Percentiles rank a stretch among this genome's conserved stretches.
Evolutionary conservation across 208 protist genomes (phyloP).

Genomic region (Leishmania martiniquensis): DNA sequence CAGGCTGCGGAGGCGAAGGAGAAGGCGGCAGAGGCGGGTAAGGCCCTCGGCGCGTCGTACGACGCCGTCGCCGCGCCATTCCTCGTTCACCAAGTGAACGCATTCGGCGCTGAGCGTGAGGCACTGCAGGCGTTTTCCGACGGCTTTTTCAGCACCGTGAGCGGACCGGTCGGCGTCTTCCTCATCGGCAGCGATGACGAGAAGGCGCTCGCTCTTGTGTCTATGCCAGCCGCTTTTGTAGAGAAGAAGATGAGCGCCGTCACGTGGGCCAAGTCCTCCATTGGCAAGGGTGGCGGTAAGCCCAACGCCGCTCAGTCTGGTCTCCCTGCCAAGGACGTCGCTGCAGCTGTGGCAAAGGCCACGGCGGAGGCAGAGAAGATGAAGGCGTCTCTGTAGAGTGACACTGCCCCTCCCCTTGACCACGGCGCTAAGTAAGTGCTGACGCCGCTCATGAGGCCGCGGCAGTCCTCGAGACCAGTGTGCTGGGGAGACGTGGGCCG

Average conservation of each 20-base stretch:
- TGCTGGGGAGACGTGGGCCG: neutral
- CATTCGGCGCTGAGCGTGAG: conserved; percentile 87
- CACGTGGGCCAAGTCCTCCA: conserved; percentile 78
- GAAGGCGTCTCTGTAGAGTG: conserved; percentile 41
- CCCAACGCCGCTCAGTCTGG: conserved; percentile 88
- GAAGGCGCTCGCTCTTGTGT: conserved; percentile 77
- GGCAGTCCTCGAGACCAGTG: neutral
- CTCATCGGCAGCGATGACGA: conserved; percentile 67
- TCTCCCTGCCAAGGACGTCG: conserved; percentile 50
- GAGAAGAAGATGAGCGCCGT: conserved; percentile 86
- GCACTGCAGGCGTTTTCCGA: conserved; percentile 82
- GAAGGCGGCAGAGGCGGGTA: conserved; percentile 65
- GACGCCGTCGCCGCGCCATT: conserved; percentile 53
- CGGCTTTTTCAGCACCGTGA: conserved; percentile 59
- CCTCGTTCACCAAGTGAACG: conserved; percentile 46
- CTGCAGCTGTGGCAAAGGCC: conserved; percentile 57
- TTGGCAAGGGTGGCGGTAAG: conserved; percentile 93
- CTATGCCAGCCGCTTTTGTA: conserved; percentile 68
- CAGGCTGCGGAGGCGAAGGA: conserved; percentile 67
- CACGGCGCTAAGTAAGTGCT: neutral
- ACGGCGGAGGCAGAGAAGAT: conserved; percentile 69
- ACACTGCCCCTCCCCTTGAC: neutral
- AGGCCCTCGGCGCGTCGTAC: conserved; percentile 43
- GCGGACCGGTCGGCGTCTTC: conserved; percentile 74
- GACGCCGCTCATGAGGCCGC: neutral